Conservation (phyloP, 805 yeast genomes). For the Schwanniomyces polymorphus region DNA sequence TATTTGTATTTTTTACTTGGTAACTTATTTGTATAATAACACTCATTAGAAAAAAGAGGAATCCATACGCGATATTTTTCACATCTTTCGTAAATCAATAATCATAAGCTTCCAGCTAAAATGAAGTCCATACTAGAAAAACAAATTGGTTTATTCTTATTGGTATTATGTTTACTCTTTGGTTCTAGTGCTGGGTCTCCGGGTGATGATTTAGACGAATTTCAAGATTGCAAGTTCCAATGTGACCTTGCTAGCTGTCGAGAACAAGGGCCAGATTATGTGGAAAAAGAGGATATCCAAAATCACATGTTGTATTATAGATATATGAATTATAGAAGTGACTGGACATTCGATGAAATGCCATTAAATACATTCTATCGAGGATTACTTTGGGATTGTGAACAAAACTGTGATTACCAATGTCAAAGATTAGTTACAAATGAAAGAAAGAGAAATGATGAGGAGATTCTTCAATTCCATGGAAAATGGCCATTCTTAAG, state of each 20-base stretch:
- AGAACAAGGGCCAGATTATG: constrained; percentile 19
- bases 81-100: neutral
- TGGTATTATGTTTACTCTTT: neutral
- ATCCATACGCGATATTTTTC: neutral
- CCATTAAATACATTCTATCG: constrained; percentile 44
- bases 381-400: constrained; percentile 71
- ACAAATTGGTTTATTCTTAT: neutral
- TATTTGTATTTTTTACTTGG: neutral
- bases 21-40: too few relatives aligned
- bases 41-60: neutral
- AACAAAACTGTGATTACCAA: constrained; percentile 84
- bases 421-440: constrained; percentile 80
- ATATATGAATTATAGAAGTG: constrained; percentile 25
- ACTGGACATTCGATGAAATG: constrained; percentile 33
- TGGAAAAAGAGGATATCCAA: constrained; percentile 8
- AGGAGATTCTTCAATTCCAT: constrained; percentile 78
- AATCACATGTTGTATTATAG: constrained; percentile 9
- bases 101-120: neutral
- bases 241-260: constrained; percentile 44
- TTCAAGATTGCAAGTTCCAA: constrained; percentile 52
- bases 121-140: neutral
- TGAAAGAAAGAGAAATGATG: constrained; percentile 45
- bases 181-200: constrained; percentile 41
- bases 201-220: constrained; percentile 62
- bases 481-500: constrained; percentile 97